A percentile compares a stretch with the other conserved stretches of the same genome.
phyloP scores from a whole-genome alignment of 2,329 filamentous ascomycete genomes.

The Pyricularia pennisetigena region DNA sequence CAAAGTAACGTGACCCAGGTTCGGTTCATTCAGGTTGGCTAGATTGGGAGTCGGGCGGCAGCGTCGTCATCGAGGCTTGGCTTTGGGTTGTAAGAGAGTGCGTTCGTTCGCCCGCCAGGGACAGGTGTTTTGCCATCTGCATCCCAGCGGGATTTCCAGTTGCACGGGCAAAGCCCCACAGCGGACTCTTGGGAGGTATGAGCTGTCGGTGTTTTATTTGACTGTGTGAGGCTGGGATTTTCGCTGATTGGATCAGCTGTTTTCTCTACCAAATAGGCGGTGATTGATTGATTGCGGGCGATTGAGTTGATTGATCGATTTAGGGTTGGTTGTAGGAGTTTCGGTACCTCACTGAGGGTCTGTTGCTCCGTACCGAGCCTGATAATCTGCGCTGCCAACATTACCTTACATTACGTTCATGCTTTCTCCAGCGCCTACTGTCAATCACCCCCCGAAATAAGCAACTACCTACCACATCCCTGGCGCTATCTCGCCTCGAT shows the following conservation, averaged over 20 bases:
- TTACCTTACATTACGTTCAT: neutral
- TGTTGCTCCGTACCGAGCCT: neutral
- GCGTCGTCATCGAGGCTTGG: neutral
- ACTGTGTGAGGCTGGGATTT: neutral
- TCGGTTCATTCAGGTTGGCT: neutral
- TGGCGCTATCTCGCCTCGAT: neutral
- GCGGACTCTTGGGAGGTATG: neutral
- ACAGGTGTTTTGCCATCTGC: neutral
- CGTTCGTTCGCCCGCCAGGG: neutral
- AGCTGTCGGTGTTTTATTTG: neutral
- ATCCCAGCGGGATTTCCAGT: neutral
- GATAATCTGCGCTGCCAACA: neutral
- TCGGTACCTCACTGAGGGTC: neutral
- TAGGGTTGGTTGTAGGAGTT: neutral
- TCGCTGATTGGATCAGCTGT: neutral
- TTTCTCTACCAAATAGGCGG: neutral
- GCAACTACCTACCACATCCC: neutral
- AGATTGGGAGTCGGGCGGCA: neutral
- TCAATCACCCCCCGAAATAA: neutral
- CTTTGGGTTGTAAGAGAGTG: neutral
- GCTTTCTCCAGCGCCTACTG: neutral
- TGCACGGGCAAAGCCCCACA: neutral
- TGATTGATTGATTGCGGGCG: neutral
- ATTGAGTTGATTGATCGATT: neutral
- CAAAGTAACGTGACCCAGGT: neutral